Percentiles rank a stretch among this genome's conserved stretches.
These are phyloP conservation scores for Fusarium metavorans DNA, from an alignment of 2,329 filamentous ascomycete genomes.

Conservation along the genomic window DNA sequence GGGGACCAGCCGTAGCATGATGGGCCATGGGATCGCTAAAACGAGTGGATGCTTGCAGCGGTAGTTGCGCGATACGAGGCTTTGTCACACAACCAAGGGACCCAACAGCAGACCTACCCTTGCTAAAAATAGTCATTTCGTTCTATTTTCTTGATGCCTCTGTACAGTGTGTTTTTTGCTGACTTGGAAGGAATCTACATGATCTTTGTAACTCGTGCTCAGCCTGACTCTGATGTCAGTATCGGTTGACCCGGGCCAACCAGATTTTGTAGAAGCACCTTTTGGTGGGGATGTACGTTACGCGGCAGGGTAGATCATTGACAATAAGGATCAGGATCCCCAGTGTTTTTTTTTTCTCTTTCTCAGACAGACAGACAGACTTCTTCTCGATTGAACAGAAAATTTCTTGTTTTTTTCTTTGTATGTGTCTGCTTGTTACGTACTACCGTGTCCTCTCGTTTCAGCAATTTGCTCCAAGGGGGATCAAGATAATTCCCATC, in stretches of 20 bases:
- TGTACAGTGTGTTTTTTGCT: background rate
- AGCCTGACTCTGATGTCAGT: conserved; percentile 27
- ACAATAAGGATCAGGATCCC: conserved; percentile 24
- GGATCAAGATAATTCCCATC: background rate
- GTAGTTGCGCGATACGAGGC: conserved; percentile 7
- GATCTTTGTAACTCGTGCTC: background rate
- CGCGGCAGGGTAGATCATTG: conserved; percentile 24
- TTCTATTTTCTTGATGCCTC: background rate
- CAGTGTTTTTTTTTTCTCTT: background rate
- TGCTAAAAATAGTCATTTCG: conserved; percentile 31
- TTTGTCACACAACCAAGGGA: background rate
- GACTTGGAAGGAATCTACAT: conserved; percentile 14
- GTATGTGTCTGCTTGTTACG: background rate
- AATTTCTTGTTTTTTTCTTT: conserved; percentile 1
- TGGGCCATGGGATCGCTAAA: background rate
- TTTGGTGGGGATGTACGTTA: conserved; percentile 32
- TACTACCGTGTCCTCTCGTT: conserved; percentile 30
- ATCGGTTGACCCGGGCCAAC: conserved; percentile 13
- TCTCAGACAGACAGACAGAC: background rate
- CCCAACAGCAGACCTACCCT: background rate
- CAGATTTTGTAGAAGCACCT: background rate
- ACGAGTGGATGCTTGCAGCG: background rate
- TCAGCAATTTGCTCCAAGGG: background rate
- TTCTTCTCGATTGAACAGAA: background rate
- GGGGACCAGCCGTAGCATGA: background rate